Evolutionary conservation across 495 filamentous ascomycete species (phyloP), one percentile per base, ranked within the genome.

Genomic region (Thozetella sp.): DNA sequence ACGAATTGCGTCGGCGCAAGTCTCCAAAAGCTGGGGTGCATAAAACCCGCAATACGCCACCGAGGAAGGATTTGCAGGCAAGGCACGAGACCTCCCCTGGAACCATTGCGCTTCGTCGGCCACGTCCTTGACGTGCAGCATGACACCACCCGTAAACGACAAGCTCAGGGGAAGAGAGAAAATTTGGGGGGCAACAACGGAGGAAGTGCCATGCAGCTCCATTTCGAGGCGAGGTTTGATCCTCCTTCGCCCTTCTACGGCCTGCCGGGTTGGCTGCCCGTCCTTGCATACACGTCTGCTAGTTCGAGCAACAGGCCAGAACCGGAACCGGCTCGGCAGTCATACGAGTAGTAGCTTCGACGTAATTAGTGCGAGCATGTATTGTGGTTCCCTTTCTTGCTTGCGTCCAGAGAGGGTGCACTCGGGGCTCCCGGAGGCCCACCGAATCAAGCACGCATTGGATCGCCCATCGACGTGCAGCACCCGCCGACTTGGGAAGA

Each of bases 71-170:
- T 54, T 27, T 54, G 3, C 20, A 54, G 24, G 9, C 17, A 22
- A 54, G 25, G 52, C 52, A 54, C 52, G 25, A 54, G 23, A 54
- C 52, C 52, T 30, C 24, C 23, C 25, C 52, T 26, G 22, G 6
- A 22, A 48, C 25, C 2, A 26, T 34, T 54, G 27, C 15, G 51
- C 22, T 27, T 48, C 20, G 43, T 48, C n/a, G n/a, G 9, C n/a
- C n/a, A n/a, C n/a, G n/a, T n/a, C n/a, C n/a, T n/a, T n/a, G n/a
- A n/a, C n/a, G n/a, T n/a, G n/a, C n/a, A n/a, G n/a, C n/a, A n/a
- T n/a, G n/a, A n/a, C n/a, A n/a, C n/a, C n/a, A n/a, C n/a, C n/a
- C n/a, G n/a, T n/a, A n/a, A n/a, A n/a, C n/a, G n/a, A n/a, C n/a
- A n/a, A n/a, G n/a, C n/a, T n/a, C n/a, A n/a, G n/a, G n/a, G n/a